Conservation (phyloP, 805 yeast genomes). For the Wickerhamiella kurtzmanii region DNA sequence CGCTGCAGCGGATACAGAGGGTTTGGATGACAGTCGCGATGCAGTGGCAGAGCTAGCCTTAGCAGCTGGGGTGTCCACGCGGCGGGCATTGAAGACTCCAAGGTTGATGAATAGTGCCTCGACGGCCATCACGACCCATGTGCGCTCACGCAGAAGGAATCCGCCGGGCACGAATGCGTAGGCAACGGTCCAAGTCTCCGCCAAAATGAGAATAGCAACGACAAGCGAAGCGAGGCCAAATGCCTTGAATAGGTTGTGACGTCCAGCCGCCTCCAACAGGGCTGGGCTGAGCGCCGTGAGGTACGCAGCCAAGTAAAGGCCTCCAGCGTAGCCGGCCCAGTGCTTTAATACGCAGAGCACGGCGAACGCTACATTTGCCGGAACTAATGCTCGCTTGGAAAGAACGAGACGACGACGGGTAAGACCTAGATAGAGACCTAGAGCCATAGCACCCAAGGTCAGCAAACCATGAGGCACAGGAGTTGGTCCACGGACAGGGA, state of each 20-base stretch:
- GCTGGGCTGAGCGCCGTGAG: conserved; percentile 46
- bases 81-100: conserved; percentile 33
- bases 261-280: conserved; percentile 43
- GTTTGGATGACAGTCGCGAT: conserved; percentile 4
- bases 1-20: conserved; percentile 13
- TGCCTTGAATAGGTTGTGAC: conserved; percentile 38
- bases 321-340: conserved; percentile 70
- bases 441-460: conserved; percentile 43
- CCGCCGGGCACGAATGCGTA: conserved; percentile 98
- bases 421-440: conserved; percentile 42
- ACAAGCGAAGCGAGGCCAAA: conserved; percentile 31
- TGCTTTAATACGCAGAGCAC: conserved; percentile 40
- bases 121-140: conserved; percentile 53
- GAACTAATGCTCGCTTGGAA: conserved; percentile 26
- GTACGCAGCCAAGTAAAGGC: conserved; percentile 47
- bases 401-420: conserved; percentile 21
- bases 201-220: conserved; percentile 49
- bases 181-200: conserved; percentile 94
- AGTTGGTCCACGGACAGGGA: conserved; percentile 70
- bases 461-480: conserved; percentile 72
- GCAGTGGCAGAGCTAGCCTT: background rate
- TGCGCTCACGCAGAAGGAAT: conserved; percentile 71
- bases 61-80: background rate
- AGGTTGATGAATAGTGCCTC: conserved; percentile 41
- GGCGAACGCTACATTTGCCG: conserved; percentile 39